Base-by-base conservation (phyloP, 2,329 filamentous ascomycete genomes). In the Salinomyces thailandicus region DNA sequence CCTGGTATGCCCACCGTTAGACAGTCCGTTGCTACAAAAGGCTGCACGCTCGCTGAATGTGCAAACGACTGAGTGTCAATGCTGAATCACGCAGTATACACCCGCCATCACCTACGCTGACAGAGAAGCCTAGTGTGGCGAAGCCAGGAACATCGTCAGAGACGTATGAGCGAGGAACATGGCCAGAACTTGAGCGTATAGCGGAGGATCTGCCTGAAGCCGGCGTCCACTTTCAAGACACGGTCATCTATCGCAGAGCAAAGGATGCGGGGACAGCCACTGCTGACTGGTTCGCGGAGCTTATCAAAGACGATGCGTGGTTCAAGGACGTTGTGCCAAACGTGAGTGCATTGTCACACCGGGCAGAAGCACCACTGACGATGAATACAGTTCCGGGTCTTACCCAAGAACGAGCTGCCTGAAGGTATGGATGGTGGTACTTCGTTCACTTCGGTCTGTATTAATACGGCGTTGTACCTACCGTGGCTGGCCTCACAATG, bases 391-490 rank as follows among this genome's bases (percentile, higher is more conserved):
- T 61, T 60, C 49, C 51, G 49, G 31, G 41, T 55, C 2, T 45
- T 61, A 4, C 18, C 47, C 11, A 44, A 52, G 27, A 41, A 43
- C 4, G 50, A 56, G 47, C 63, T 93, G 1, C 73, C 75, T 0
- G 50, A 64, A 0, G 82, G 73, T 13, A 73, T 79, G 36, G 79
- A 85, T 42, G 81, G 79, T 8, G 86, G 77, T 16, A 82, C 75
- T 34, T 68, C 72, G 37, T 94, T 91, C 59, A 85, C 75, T 5
- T 89, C 83, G 1, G 79, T 94, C 27, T 95, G 87, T 62, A 89
- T 95, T 58, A 95, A 96, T 63, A 84, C 84, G 0, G 76, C 82
- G 28, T 63, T 95, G 39, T 96, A 95, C 62, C 75, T 95, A 2
- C 77, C 84, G 3, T 95, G 83, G 76, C 77, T 96, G 0, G 67